Base-by-base conservation (phyloP, 1,139 yeast species). In the Hanseniaspora sp. region DNA sequence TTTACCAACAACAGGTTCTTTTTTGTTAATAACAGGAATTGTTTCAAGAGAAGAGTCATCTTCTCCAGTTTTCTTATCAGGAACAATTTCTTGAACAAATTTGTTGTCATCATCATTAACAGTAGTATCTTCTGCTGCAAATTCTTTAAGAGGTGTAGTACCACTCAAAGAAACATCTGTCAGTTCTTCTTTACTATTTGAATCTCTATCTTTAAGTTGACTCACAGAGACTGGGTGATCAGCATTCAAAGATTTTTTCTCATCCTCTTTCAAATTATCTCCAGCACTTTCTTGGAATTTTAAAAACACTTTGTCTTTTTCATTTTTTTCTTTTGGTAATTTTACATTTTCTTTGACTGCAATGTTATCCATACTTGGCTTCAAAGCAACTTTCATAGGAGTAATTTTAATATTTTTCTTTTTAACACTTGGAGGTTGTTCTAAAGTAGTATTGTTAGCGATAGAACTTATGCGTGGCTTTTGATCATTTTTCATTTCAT, bases 371-470 rank as follows among this genome's bases (percentile, higher is more conserved):
- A 18, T 23, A 15, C 47, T 49, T 15, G 49, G 31, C 29, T 45
- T 45, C 38, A 38, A 28, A 8, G 42, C 31, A 6, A 51, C 48
- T 30, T 51, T 51, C 46, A 51, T 51, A 17, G 54, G 54, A 13
- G 54, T 51, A 39, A 37, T 38, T 35, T 46, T 41, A 29, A 44
- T 18, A 9, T 35, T 42, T 15, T 30, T 35, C 34, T 41, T 37
- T 18, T 15, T 28, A 39, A 29, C 15, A 29, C 39, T 40, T 18
- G 13, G 13, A 15, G 37, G 35, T 37, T 37, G 15, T n/a, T 37
- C 18, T n/a, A 37, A 9, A 42, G 30, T 23, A 34, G 43, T 18
- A 35, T 46, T 34, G 41, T 52, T 35, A 8, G 34, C 46, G 6
- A 17, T 42, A 11, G 37, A 31, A 28, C 33, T 48, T 18, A 4